Conservation (phyloP, 257 asterid species). For the Jacaranda copaia region DNA sequence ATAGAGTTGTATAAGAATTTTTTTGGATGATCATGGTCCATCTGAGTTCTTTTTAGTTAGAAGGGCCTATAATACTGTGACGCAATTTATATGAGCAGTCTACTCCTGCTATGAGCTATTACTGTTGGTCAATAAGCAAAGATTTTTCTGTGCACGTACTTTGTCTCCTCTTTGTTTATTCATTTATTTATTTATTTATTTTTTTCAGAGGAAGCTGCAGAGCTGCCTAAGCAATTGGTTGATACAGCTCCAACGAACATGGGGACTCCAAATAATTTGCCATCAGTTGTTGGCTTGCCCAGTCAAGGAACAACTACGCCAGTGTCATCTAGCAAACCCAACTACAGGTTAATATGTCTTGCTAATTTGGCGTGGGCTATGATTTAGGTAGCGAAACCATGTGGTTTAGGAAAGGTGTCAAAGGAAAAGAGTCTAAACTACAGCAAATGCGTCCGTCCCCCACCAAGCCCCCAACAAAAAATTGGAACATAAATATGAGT, state of each 20-base stretch:
- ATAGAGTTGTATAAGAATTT: not conserved
- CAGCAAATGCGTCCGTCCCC: too few relatives aligned
- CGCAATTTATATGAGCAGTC: not conserved
- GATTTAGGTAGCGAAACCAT: too few relatives aligned
- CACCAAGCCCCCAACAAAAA: too few relatives aligned
- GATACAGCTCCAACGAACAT: conserved; percentile 39
- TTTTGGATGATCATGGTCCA: not conserved
- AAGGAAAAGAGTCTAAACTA: too few relatives aligned
- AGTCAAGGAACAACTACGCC: conserved; percentile 40
- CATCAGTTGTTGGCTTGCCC: conserved; percentile 47
- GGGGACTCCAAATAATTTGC: conserved; percentile 42
- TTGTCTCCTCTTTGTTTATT: not conserved
- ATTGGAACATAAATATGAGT: too few relatives aligned
- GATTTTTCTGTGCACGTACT: conserved; percentile 5
- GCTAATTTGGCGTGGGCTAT: not conserved
- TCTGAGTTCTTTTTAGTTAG: not conserved
- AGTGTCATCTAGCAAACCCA: conserved; percentile 53
- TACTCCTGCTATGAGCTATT: not conserved
- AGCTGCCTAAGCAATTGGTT: conserved; percentile 40
- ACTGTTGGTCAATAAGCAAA: not conserved
- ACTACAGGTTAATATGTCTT: conserved; percentile 58
- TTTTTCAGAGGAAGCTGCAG: conserved; percentile 71
- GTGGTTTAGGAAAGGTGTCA: too few relatives aligned
- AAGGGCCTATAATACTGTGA: conserved; percentile 12
- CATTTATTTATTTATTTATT: conserved; percentile 10